A percentile compares a stretch with the other conserved stretches of the same genome.
Evolutionary conservation across 208 protist genomes (phyloP).

Genomic region (Crithidia brevicula): DNA sequence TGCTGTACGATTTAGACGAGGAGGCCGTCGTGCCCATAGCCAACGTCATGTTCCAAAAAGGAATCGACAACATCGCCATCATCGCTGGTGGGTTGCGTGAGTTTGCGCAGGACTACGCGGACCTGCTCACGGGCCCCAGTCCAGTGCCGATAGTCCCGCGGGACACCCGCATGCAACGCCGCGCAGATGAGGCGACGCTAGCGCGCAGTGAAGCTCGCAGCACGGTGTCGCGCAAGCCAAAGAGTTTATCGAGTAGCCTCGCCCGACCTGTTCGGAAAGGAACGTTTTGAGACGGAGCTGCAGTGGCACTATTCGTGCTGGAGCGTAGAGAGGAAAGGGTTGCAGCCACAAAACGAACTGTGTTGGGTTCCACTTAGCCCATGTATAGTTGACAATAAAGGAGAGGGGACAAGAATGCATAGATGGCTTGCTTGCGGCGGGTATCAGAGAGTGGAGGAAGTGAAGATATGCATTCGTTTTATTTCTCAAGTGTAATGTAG

Average conservation of each 20-base stretch:
- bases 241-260: conserved; percentile 84
- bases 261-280: conserved; percentile 39
- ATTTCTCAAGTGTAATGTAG: too few species aligned
- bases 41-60: conserved; percentile 83
- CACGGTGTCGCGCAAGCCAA: conserved; percentile 76
- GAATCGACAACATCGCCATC: conserved; percentile 87
- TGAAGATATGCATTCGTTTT: too few species aligned
- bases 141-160: conserved; percentile 76
- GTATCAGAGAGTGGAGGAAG: too few species aligned
- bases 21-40: conserved; percentile 56
- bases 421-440: too few species aligned
- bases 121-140: conserved; percentile 51
- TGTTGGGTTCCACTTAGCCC: too few species aligned
- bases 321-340: too few species aligned
- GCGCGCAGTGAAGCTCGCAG: conserved; percentile 80
- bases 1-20: conserved; percentile 92
- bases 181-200: conserved; percentile 63
- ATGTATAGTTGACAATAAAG: too few species aligned
- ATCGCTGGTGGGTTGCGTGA: conserved; percentile 83
- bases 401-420: too few species aligned
- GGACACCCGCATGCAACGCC: conserved; percentile 70
- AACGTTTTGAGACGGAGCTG: conserved; percentile 15
- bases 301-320: too few species aligned
- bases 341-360: too few species aligned
- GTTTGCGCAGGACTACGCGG: conserved; percentile 82